These are phyloP conservation scores for Monosporascus sp. DNA, from an alignment of 2,329 filamentous ascomycete genomes.

Conservation along the genomic window DNA sequence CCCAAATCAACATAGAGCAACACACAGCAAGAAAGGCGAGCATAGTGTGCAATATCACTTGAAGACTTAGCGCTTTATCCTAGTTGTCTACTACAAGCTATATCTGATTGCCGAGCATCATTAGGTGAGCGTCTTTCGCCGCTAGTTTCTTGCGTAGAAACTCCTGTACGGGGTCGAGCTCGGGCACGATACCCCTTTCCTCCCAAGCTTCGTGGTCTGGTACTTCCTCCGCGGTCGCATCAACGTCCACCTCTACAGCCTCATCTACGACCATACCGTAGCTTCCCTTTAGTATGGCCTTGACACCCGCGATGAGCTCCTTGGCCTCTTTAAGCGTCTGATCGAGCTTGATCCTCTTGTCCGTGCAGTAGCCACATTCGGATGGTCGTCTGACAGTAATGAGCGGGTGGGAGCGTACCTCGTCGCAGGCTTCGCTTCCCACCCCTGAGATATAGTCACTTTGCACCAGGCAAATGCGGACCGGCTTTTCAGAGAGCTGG, in stretches of 20 bases:
- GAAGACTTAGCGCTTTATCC: too few species aligned
- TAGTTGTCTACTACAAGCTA: too few species aligned
- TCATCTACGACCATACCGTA: slow-evolving; percentile 12
- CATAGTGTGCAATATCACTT: too few species aligned
- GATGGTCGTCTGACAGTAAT: slow-evolving; percentile 10
- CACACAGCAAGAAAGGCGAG: too few species aligned
- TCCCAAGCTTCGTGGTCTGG: neutral
- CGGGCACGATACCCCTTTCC: neutral
- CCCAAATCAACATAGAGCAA: too few species aligned
- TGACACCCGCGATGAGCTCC: slow-evolving; percentile 9
- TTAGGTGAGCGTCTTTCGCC: too few species aligned
- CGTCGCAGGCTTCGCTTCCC: slow-evolving; percentile 10
- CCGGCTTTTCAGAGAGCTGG: slow-evolving; percentile 3
- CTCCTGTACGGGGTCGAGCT: too few species aligned
- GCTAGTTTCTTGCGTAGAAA: too few species aligned
- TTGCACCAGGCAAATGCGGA: slow-evolving; percentile 12
- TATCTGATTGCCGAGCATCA: too few species aligned
- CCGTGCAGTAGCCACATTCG: slow-evolving; percentile 12
- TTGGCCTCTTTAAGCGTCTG: slow-evolving; percentile 7
- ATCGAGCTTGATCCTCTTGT: slow-evolving; percentile 7
- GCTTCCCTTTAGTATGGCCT: slow-evolving; percentile 6
- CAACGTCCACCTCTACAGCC: too few species aligned
- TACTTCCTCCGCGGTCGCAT: neutral
- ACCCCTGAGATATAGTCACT: slow-evolving; percentile 6
- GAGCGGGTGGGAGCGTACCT: slow-evolving; percentile 10